Evolutionary conservation across 805 yeast genomes (phyloP).

Genomic region (Candida ortonii): DNA sequence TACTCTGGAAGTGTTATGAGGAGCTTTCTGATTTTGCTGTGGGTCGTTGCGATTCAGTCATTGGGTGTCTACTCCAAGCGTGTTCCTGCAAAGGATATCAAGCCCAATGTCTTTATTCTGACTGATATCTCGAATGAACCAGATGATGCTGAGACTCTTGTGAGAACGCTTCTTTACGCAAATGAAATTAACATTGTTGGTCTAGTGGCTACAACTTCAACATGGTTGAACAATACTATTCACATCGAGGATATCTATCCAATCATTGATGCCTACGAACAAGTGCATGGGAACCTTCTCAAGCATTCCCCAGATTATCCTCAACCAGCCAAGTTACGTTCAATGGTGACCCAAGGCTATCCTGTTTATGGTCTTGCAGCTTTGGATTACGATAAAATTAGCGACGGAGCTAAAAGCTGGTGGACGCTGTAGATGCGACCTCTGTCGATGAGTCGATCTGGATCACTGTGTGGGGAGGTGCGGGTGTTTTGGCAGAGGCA

Average conservation of each 20-base stretch:
- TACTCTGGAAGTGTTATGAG: no score
- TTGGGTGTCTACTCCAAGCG: no score
- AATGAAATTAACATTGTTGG: constrained; percentile 31
- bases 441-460: constrained; percentile 19
- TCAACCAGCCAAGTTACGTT: constrained; percentile 25
- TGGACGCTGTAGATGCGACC: constrained; percentile 23
- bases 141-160: constrained; percentile 32
- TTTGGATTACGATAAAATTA: constrained; percentile 11
- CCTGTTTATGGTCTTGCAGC: constrained; percentile 28
- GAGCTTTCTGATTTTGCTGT: no score
- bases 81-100: constrained; percentile 17
- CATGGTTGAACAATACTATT: constrained; percentile 30
- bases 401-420: constrained; percentile 29
- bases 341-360: constrained; percentile 25
- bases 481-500: constrained; percentile 32
- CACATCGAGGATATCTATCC: constrained; percentile 33
- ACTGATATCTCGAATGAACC: constrained; percentile 34
- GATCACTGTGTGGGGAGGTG: constrained; percentile 34
- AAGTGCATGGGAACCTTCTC: constrained; percentile 25
- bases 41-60: no score
- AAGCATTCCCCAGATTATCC: constrained; percentile 31
- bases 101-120: constrained; percentile 30
- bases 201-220: constrained; percentile 34
- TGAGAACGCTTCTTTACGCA: constrained; percentile 30
- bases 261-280: constrained; percentile 31